phyloP scores from a whole-genome alignment of 2,329 filamentous ascomycete genomes.

The Albifimbria verrucaria region DNA sequence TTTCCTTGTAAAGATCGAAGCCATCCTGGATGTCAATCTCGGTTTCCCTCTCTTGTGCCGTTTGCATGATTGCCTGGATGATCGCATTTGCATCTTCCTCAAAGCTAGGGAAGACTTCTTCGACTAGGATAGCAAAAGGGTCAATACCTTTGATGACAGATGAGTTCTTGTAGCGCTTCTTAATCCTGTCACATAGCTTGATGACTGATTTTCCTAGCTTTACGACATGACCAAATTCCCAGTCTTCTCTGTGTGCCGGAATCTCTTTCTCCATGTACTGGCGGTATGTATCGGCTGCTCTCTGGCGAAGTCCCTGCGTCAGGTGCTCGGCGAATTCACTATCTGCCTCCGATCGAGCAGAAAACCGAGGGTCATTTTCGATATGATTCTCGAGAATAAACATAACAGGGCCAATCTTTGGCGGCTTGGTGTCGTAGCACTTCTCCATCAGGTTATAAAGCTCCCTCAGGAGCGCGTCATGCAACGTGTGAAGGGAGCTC shows the following conservation, averaged over 20 bases:
- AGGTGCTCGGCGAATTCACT: slow-evolving; percentile 71
- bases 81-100: slow-evolving; percentile 86
- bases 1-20: slow-evolving; percentile 86
- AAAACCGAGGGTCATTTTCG: slow-evolving; percentile 72
- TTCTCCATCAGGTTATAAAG: slow-evolving; percentile 84
- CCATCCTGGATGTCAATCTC: slow-evolving; percentile 89
- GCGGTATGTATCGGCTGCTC: slow-evolving; percentile 77
- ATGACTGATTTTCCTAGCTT: slow-evolving; percentile 83
- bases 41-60: slow-evolving; percentile 63
- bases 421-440: slow-evolving; percentile 86
- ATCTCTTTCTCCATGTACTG: slow-evolving; percentile 76
- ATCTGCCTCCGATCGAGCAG: slow-evolving; percentile 64
- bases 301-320: slow-evolving; percentile 66
- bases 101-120: slow-evolving; percentile 84
- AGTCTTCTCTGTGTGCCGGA: slow-evolving; percentile 73
- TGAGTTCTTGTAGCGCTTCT: slow-evolving; percentile 86
- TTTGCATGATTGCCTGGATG: slow-evolving; percentile 74
- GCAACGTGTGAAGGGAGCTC: slow-evolving; percentile 67
- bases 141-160: slow-evolving; percentile 79
- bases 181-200: slow-evolving; percentile 81
- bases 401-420: slow-evolving; percentile 75
- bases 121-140: slow-evolving; percentile 67
- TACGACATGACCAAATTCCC: slow-evolving; percentile 90
- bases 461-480: slow-evolving; percentile 82
- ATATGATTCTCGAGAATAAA: slow-evolving; percentile 80